These are phyloP conservation scores for Cornus controversa DNA, from an alignment of 148 eudicot species.

Conservation along the genomic window DNA sequence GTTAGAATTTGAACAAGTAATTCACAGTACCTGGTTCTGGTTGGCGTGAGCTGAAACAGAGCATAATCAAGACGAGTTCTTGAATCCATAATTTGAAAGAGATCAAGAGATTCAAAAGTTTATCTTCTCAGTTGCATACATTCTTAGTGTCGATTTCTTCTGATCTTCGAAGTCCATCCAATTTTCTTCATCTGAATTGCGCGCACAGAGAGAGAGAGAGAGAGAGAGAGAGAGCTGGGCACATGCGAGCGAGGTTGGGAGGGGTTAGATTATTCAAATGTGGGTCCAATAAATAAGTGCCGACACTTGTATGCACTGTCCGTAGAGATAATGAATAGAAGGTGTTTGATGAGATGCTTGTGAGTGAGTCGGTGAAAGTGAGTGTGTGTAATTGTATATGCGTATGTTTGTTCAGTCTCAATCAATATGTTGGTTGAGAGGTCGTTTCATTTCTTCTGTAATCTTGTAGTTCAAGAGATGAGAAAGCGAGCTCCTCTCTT, in stretches of 20 bases:
- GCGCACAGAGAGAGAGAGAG: too few relatives aligned
- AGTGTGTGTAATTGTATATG: neutral
- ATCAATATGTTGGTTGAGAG: neutral
- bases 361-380: neutral
- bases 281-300: constrained; percentile 9
- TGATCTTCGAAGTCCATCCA: neutral
- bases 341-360: constrained; percentile 6
- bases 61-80: constrained; percentile 58
- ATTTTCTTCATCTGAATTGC: neutral
- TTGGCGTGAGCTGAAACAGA: constrained; percentile 84
- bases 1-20: neutral
- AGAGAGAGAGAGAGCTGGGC: neutral
- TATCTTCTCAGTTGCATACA: neutral
- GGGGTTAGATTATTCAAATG: constrained; percentile 14
- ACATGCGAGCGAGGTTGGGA: constrained; percentile 12
- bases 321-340: neutral
- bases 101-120: neutral
- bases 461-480: neutral
- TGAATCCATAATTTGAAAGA: constrained; percentile 46
- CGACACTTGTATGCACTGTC: constrained; percentile 1
- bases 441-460: constrained; percentile 9
- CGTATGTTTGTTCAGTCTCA: too few relatives aligned
- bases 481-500: neutral
- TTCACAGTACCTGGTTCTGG: constrained; percentile 63
- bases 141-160: too few relatives aligned